Conservation (phyloP, 768 basidiomycete genomes). For the Suillus sp. region DNA sequence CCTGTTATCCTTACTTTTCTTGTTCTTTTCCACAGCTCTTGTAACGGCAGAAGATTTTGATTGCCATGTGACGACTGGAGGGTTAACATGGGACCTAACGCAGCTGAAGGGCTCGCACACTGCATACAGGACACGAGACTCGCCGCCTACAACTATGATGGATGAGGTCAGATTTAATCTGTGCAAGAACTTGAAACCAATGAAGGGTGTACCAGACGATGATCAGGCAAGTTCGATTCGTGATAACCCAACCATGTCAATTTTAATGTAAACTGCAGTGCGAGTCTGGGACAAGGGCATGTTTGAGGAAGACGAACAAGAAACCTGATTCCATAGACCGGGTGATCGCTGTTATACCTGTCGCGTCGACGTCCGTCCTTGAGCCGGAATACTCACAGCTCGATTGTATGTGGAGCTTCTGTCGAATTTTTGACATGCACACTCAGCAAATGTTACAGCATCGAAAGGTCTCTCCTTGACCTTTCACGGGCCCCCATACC, state of each 20-base stretch:
- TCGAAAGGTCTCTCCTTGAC: slow-evolving; percentile 55
- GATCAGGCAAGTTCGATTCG: slow-evolving; percentile 64
- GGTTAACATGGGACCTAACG: slow-evolving; percentile 61
- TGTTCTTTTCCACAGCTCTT: slow-evolving; percentile 27
- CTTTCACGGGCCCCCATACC: slow-evolving; percentile 64
- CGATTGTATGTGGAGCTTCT: slow-evolving; percentile 39
- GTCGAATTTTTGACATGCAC: slow-evolving; percentile 17
- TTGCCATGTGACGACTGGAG: slow-evolving; percentile 48
- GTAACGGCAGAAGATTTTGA: slow-evolving; percentile 48
- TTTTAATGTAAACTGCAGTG: slow-evolving; percentile 50
- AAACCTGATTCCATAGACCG: slow-evolving; percentile 59
- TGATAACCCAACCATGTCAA: slow-evolving; percentile 12
- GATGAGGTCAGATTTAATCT: slow-evolving; percentile 69
- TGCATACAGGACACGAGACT: slow-evolving; percentile 50
- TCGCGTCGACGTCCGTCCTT: slow-evolving; percentile 47
- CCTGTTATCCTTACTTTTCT: slow-evolving; percentile 18
- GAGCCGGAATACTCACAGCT: slow-evolving; percentile 29
- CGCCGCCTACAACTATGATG: slow-evolving; percentile 63
- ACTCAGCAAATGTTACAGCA: slow-evolving; percentile 40
- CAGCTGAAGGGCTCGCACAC: slow-evolving; percentile 53
- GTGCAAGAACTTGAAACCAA: slow-evolving; percentile 56
- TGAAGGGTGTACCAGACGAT: slow-evolving; percentile 46
- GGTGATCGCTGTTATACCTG: slow-evolving; percentile 73
- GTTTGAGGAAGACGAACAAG: slow-evolving; percentile 67
- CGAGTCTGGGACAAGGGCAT: slow-evolving; percentile 66